Percentiles rank a stretch among this genome's conserved stretches.
These are phyloP conservation scores for Macrocybe gigantea DNA, from an alignment of 768 basidiomycete species.

Conservation along the genomic window DNA sequence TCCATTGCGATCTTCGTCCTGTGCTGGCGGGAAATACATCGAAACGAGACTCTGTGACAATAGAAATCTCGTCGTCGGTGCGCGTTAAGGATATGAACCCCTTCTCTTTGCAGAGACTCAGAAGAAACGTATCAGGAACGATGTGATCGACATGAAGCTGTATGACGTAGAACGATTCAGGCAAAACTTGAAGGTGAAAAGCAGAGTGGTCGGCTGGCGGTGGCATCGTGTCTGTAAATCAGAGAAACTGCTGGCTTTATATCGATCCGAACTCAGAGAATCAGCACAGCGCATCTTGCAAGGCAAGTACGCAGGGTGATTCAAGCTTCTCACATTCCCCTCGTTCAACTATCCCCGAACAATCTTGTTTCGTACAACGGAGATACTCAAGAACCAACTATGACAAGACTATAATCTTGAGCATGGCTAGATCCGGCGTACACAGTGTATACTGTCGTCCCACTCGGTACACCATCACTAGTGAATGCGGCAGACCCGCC, in stretches of 20 bases:
- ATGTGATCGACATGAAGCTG: conserved; percentile 32
- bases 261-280: too few relatives aligned
- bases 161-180: conserved; percentile 38
- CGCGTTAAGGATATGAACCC: conserved; percentile 50
- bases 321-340: too few relatives aligned
- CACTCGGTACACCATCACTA: conserved; percentile 47
- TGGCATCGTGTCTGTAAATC: conserved; percentile 20
- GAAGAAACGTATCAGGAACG: conserved; percentile 28
- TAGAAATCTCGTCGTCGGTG: conserved; percentile 55
- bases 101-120: conserved; percentile 18
- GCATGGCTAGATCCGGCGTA: conserved; percentile 27
- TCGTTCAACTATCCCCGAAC: background rate
- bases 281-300: too few relatives aligned
- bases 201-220: conserved; percentile 40
- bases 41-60: conserved; percentile 41
- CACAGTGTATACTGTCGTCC: conserved; percentile 33
- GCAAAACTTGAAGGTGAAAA: conserved; percentile 41
- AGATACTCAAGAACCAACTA: conserved; percentile 24
- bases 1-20: conserved; percentile 41
- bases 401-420: conserved; percentile 31
- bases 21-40: conserved; percentile 26
- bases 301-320: too few relatives aligned
- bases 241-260: too few relatives aligned
- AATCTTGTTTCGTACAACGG: background rate
- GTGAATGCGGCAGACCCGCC: conserved; percentile 44